A percentile compares a stretch with the other conserved stretches of the same genome.
These are phyloP conservation scores for Neobulgaria alba DNA, from an alignment of 2,329 filamentous ascomycete genomes.

Conservation along the genomic window DNA sequence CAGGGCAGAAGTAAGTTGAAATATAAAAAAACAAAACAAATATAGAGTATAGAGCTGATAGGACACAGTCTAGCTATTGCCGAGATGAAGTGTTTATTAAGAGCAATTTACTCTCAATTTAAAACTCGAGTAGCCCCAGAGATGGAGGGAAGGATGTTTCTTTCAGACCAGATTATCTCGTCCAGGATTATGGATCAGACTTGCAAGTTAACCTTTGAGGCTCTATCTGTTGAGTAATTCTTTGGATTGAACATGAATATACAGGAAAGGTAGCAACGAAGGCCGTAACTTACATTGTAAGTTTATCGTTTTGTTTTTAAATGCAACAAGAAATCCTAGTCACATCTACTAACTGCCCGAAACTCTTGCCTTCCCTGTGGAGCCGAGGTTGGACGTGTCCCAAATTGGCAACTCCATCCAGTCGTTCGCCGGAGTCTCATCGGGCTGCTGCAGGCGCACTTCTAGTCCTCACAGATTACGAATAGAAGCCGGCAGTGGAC, in stretches of 20 bases:
- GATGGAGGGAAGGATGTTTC: constrained; percentile 49
- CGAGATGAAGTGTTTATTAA: constrained; percentile 59
- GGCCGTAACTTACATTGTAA: no score
- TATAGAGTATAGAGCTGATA: constrained; percentile 1
- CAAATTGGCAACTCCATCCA: no score
- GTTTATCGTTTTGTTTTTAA: no score
- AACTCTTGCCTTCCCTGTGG: no score
- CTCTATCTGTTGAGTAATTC: not conserved
- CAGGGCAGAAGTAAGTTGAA: constrained; percentile 54
- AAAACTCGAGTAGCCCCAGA: constrained; percentile 44
- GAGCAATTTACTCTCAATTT: constrained; percentile 52
- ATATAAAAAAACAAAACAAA: not conserved
- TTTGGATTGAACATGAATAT: no score
- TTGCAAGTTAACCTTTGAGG: constrained; percentile 39
- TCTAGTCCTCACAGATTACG: no score
- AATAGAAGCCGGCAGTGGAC: no score
- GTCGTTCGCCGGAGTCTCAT: no score
- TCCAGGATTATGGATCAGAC: constrained; percentile 51
- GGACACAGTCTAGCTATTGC: constrained; percentile 46
- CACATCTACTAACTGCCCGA: not conserved
- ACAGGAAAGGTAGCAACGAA: no score
- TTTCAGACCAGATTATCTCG: constrained; percentile 61
- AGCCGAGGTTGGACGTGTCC: no score
- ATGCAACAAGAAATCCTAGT: no score
- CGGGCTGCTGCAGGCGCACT: no score